phyloP scores from a whole-genome alignment of 257 asterid genomes.

The Fraxinus americana region DNA sequence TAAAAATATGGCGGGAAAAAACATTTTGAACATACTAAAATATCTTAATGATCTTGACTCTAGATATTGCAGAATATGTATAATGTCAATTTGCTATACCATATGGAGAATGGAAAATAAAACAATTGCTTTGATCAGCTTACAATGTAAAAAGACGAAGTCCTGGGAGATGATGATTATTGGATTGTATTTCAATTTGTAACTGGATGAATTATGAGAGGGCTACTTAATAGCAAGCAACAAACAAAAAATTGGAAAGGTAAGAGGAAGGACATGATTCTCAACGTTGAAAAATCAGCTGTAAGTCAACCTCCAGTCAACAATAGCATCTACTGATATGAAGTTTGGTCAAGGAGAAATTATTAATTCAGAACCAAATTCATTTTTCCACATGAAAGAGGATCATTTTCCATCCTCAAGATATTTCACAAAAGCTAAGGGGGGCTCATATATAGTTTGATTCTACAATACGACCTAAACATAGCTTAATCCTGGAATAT shows the following conservation, averaged over 20 bases:
- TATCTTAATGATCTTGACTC: slow-evolving; percentile 9
- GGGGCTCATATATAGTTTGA: no score
- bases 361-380: slow-evolving; percentile 14
- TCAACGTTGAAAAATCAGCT: slow-evolving; percentile 8
- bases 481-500: no score
- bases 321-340: slow-evolving; percentile 2
- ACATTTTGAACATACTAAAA: not conserved
- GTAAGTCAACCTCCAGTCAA: not conserved
- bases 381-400: not conserved
- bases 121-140: not conserved
- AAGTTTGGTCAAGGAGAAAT: slow-evolving; percentile 10
- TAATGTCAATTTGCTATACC: not conserved
- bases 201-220: not conserved
- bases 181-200: not conserved
- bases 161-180: not conserved
- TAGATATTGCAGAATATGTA: not conserved
- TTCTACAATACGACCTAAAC: no score
- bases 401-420: not conserved
- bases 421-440: not conserved
- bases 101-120: not conserved
- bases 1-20: slow-evolving; percentile 13
- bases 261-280: slow-evolving; percentile 6
- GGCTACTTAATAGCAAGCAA: slow-evolving; percentile 13
- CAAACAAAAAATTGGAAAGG: not conserved
- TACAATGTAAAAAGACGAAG: not conserved